These are phyloP conservation scores for Asparagopsis taxiformis DNA, from an alignment of 31 red algal species.

Conservation along the genomic window DNA sequence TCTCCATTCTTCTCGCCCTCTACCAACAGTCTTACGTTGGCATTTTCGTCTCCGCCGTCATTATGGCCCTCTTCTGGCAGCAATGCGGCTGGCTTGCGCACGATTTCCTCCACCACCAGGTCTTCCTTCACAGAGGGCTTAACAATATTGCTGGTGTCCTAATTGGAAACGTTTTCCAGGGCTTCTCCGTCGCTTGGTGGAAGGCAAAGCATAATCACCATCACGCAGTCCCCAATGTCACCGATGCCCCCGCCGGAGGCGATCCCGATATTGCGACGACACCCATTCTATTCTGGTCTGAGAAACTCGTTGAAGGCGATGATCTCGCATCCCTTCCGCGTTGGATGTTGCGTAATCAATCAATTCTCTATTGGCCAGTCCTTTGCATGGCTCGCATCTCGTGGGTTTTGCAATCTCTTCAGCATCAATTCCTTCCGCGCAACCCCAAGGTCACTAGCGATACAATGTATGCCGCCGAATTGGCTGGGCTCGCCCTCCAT, in stretches of 20 bases:
- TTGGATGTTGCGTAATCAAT: constrained; percentile 83
- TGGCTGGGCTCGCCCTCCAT: constrained; percentile 54
- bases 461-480: constrained; percentile 39
- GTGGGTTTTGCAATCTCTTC: constrained; percentile 66
- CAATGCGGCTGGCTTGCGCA: constrained; percentile 94
- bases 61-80: constrained; percentile 91
- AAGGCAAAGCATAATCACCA: constrained; percentile 94
- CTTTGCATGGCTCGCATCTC: constrained; percentile 79
- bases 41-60: constrained; percentile 30
- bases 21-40: constrained; percentile 5
- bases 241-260: constrained; percentile 57
- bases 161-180: constrained; percentile 86
- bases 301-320: constrained; percentile 85
- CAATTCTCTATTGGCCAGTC: constrained; percentile 66
- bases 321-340: constrained; percentile 42
- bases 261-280: constrained; percentile 90
- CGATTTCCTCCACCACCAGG: constrained; percentile 90
- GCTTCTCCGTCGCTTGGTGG: constrained; percentile 91
- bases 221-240: constrained; percentile 90
- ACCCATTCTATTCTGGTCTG: constrained; percentile 85
- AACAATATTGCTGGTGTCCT: constrained; percentile 74
- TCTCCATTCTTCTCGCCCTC: constrained; percentile 31
- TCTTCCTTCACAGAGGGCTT: constrained; percentile 56
- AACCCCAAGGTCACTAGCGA: constrained; percentile 45
- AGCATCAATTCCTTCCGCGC: constrained; percentile 33